Conservation (phyloP, 75 land plant genomes). For the Picea sitchensis region DNA sequence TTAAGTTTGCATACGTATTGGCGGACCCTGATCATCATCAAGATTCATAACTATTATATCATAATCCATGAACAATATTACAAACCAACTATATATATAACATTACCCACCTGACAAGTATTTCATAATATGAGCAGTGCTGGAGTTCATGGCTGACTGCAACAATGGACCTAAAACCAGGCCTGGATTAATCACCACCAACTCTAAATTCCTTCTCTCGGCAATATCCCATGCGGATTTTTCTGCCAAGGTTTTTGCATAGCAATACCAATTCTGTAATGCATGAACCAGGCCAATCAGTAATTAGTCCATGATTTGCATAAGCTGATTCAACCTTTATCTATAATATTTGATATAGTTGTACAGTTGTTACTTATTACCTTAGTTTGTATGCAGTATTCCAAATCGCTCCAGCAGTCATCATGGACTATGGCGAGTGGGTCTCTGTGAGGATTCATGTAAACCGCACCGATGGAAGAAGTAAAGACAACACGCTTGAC, state of each 20-base stretch:
- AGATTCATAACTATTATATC: too few relatives aligned
- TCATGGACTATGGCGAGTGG: slow-evolving; percentile 26
- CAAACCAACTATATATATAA: too few relatives aligned
- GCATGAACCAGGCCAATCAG: too few relatives aligned
- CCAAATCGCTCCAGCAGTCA: slow-evolving; percentile 46
- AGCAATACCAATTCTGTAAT: background rate
- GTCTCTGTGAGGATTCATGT: slow-evolving; percentile 29
- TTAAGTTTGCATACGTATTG: too few relatives aligned
- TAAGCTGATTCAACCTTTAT: too few relatives aligned
- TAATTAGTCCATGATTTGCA: too few relatives aligned
- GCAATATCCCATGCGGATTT: slow-evolving; percentile 39
- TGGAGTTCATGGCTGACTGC: slow-evolving; percentile 31
- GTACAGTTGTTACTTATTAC: background rate
- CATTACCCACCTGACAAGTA: too few relatives aligned
- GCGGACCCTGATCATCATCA: too few relatives aligned
- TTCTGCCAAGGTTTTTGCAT: slow-evolving; percentile 46
- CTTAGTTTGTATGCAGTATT: slow-evolving; percentile 36
- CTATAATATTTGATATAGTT: background rate
- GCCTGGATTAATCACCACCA: slow-evolving; percentile 44
- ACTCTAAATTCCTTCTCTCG: slow-evolving; percentile 24
- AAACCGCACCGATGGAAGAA: slow-evolving; percentile 47
- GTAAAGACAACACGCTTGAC: slow-evolving; percentile 43
- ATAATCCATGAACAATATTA: too few relatives aligned
- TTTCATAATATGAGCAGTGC: too few relatives aligned
- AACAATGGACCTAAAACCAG: slow-evolving; percentile 51